A percentile compares a stretch with the other conserved stretches of the same genome.
phyloP scores from a whole-genome alignment of 805 yeast species.

The Danielia reshetovae region DNA sequence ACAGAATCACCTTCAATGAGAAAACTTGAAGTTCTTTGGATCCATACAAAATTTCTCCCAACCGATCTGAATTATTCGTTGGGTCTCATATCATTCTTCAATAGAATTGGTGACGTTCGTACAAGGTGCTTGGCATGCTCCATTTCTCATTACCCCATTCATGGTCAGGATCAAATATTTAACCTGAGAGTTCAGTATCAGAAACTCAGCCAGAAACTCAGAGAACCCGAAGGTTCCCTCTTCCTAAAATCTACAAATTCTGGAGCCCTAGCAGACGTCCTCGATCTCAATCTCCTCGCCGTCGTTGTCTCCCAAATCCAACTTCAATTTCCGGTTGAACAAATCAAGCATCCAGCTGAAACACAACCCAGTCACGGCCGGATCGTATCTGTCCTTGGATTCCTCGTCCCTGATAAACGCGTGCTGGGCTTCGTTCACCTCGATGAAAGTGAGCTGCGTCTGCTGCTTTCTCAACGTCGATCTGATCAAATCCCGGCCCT shows the following conservation, averaged over 20 bases:
- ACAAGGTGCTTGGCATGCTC: too few relatives aligned
- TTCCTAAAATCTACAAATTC: background rate
- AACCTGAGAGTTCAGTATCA: background rate
- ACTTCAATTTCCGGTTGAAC: conserved; percentile 63
- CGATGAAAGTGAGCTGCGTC: conserved; percentile 67
- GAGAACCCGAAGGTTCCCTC: too few relatives aligned
- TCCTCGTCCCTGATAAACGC: conserved; percentile 78
- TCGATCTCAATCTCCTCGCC: conserved; percentile 50
- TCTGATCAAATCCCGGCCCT: conserved; percentile 71
- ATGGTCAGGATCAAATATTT: too few relatives aligned
- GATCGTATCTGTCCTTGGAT: conserved; percentile 77
- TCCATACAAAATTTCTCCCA: too few relatives aligned
- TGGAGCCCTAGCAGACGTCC: conserved; percentile 62
- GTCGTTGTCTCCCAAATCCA: conserved; percentile 63
- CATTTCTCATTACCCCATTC: too few relatives aligned
- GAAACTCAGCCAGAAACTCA: too few relatives aligned
- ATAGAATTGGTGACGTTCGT: too few relatives aligned
- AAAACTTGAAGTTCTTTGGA: too few relatives aligned
- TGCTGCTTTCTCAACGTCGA: conserved; percentile 51
- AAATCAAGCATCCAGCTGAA: conserved; percentile 65
- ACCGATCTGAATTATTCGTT: too few relatives aligned
- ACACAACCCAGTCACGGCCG: conserved; percentile 69
- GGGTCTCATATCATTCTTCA: too few relatives aligned
- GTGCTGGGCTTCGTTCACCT: conserved; percentile 76
- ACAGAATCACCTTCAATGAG: too few relatives aligned